A percentile compares a stretch with the other conserved stretches of the same genome.
Conservation (phyloP, 805 yeast genomes). For the Metschnikowia orientalis region DNA sequence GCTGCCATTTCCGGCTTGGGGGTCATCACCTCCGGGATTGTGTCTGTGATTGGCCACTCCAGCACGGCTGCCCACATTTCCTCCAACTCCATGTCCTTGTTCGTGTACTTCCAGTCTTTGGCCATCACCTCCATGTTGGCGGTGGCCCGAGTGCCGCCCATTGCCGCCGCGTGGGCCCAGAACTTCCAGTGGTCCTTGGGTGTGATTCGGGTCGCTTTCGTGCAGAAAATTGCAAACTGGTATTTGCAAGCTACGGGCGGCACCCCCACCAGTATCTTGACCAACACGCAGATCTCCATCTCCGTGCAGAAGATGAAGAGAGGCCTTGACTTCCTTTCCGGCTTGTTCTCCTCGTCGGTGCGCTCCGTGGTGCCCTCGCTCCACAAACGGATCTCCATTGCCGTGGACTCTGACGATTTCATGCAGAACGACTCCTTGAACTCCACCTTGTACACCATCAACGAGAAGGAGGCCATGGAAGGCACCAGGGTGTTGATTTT, state of each 20-base stretch:
- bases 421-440: conserved; percentile 40
- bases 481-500: conserved; percentile 71
- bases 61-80: conserved; percentile 96
- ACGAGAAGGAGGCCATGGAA: conserved; percentile 59
- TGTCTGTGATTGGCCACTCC: conserved; percentile 83
- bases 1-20: conserved; percentile 90
- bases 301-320: conserved; percentile 61
- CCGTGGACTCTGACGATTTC: conserved; percentile 44
- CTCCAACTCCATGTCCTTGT: conserved; percentile 88
- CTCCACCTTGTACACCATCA: conserved; percentile 55
- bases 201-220: conserved; percentile 66
- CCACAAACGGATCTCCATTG: conserved; percentile 29
- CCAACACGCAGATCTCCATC: conserved; percentile 65
- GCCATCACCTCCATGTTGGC: conserved; percentile 96
- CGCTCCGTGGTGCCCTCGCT: conserved; percentile 6
- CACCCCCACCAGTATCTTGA: conserved; percentile 66
- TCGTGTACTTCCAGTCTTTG: conserved; percentile 88
- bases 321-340: conserved; percentile 15
- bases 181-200: conserved; percentile 97
- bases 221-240: conserved; percentile 87
- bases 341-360: conserved; percentile 1
- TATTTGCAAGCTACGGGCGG: conserved; percentile 96
- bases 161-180: conserved; percentile 97
- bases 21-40: conserved; percentile 77
- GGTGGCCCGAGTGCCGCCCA: conserved; percentile 87